Conservation (phyloP, 2,329 filamentous ascomycete genomes). For the Anthostomella pinea region DNA sequence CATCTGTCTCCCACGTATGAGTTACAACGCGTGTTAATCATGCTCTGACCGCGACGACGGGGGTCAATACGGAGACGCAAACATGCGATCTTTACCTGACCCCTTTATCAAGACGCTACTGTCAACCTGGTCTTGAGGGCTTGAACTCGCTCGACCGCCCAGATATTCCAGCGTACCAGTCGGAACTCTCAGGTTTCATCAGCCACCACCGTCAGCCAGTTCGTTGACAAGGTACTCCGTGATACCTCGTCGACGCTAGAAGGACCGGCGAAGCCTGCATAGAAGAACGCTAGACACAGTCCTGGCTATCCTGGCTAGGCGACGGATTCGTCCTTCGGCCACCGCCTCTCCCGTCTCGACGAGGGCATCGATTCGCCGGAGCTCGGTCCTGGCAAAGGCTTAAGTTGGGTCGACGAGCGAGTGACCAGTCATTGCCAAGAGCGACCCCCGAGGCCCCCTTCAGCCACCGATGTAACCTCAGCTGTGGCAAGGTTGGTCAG, state of each 20-base stretch:
- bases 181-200: not conserved
- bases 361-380: slow-evolving; percentile 7
- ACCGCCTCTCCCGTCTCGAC: slow-evolving; percentile 14
- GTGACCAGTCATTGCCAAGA: no score
- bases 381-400: no score
- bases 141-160: no score
- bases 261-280: slow-evolving; percentile 36
- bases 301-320: slow-evolving; percentile 1
- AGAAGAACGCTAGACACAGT: slow-evolving; percentile 25
- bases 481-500: slow-evolving; percentile 11
- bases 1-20: no score
- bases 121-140: no score
- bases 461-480: not conserved
- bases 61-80: no score
- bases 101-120: no score
- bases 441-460: no score
- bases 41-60: no score
- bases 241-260: slow-evolving; percentile 30
- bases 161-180: no score
- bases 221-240: slow-evolving; percentile 7
- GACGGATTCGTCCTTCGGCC: slow-evolving; percentile 5
- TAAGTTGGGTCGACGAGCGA: not conserved
- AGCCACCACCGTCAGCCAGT: not conserved
- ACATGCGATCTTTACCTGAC: no score
- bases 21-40: no score